Evolutionary conservation across 768 basidiomycete genomes (phyloP).

Genomic region (Xerocomellus amylosporus): DNA sequence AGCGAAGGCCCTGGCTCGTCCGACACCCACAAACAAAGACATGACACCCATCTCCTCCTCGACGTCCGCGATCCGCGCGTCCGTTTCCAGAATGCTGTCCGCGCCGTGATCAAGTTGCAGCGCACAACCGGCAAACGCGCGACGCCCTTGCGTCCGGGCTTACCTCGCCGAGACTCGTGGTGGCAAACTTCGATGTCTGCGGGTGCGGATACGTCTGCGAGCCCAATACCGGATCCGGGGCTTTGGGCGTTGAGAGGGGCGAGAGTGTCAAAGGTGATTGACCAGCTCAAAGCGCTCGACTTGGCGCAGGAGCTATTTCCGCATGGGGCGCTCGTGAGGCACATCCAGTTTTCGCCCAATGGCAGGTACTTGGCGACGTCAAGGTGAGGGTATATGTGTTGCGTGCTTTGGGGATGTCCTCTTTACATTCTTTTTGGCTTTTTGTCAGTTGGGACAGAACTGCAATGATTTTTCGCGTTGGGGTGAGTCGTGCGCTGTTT

Average conservation of each 20-base stretch:
- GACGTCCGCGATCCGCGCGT: conserved; percentile 25
- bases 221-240: conserved; percentile 18
- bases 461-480: conserved; percentile 45
- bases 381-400: conserved; percentile 33
- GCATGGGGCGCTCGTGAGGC: conserved; percentile 50
- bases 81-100: conserved; percentile 42
- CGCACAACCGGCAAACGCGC: conserved; percentile 27
- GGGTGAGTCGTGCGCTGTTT: conserved; percentile 28
- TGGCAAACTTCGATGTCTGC: conserved; percentile 19
- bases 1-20: conserved; percentile 4
- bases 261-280: conserved; percentile 38
- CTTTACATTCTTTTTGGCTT: neutral
- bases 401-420: neutral
- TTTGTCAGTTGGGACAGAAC: conserved; percentile 46
- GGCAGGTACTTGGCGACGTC: conserved; percentile 54
- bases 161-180: conserved; percentile 28
- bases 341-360: conserved; percentile 54
- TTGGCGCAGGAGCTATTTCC: conserved; percentile 38
- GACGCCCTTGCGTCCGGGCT: conserved; percentile 18
- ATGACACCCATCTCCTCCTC: conserved; percentile 14
- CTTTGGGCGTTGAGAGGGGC: conserved; percentile 33
- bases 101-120: conserved; percentile 42
- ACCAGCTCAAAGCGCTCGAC: conserved; percentile 39
- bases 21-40: neutral
- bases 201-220: conserved; percentile 3